A percentile compares a stretch with the other conserved stretches of the same genome.
Conservation (phyloP, 2,329 filamentous ascomycete species). For the Boeremia lycopersici region DNA sequence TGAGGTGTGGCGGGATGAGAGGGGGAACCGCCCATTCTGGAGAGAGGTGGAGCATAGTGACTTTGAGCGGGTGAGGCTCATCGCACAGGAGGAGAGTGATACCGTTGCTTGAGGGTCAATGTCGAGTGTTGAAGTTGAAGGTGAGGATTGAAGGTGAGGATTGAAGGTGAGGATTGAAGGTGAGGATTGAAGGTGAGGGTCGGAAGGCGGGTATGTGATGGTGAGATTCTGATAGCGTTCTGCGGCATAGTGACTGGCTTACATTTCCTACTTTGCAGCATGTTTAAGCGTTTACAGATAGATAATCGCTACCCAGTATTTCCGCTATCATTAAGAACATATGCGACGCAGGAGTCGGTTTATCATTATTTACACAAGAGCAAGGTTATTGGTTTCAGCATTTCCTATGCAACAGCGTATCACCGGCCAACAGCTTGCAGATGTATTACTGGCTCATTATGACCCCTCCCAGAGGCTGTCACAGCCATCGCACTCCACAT, state of each 20-base stretch:
- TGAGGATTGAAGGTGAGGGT: too few relatives aligned
- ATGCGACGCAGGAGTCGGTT: too few relatives aligned
- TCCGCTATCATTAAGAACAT: too few relatives aligned
- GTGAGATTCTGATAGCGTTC: background rate
- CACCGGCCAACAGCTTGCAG: too few relatives aligned
- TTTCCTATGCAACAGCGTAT: too few relatives aligned
- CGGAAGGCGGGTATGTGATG: background rate
- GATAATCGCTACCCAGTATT: too few relatives aligned
- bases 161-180: conserved; percentile 12
- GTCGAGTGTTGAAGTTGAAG: conserved; percentile 12
- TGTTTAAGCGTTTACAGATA: background rate
- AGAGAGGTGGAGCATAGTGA: conserved; percentile 25
- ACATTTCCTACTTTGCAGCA: background rate
- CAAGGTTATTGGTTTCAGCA: too few relatives aligned
- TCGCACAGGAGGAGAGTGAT: conserved; percentile 38
- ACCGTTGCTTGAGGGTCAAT: conserved; percentile 28
- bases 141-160: background rate
- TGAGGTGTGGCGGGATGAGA: conserved; percentile 32
- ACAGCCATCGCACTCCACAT: too few relatives aligned
- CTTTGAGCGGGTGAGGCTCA: conserved; percentile 30
- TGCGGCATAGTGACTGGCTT: conserved; percentile 6
- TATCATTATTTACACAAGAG: too few relatives aligned
- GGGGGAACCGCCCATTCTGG: conserved; percentile 28
- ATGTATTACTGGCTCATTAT: too few relatives aligned
- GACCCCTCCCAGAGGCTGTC: too few relatives aligned